Base-by-base conservation (phyloP, 2,329 filamentous ascomycete species). In the Colletotrichum abscissum region DNA sequence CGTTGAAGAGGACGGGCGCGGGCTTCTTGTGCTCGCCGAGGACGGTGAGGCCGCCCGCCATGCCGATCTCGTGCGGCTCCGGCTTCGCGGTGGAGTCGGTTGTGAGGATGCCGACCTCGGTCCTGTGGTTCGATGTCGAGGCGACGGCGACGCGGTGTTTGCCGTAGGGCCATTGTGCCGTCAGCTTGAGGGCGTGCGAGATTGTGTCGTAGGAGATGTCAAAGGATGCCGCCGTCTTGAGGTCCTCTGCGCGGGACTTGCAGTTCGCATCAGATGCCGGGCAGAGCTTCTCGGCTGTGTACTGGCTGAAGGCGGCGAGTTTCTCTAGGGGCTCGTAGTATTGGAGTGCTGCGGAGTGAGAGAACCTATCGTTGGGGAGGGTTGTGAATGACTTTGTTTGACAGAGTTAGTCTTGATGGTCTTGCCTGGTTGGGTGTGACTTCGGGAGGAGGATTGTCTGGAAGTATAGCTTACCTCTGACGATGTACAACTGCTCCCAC, bases 21-120 rank as follows among this genome's bases (percentile, higher is more conserved):
- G 94, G 91, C 75, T 91, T 90, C 52, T 87, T 87, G 78, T 95
- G 90, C 78, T 95, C 90, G 26, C 94, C 94, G 0, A 98, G 84
- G 3, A 97, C 93, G 0, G 92, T 92, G 64, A 98, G 84, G 67
- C 95, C 89, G 3, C 96, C 96, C 5, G 92, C 92, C 52, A 98
- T 87, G 49, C 92, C 93, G 14, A 98, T 83, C 76, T 98, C 94
- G 80, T 95, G 90, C 0, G 90, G 84, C 72, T 94, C 91, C 16
- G 90, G 85, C 28, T 84, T 86, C 5, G 85, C 82, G 16, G 92
- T 88, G 4, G 85, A 84, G 76, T 95, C 92, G 12, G 88, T 86
- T 6, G 90, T 90, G 70, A 98, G 84, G 55, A 98, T 88, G 19
- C 96, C 96, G 24, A 98, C 90, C 80, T 98, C 96, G 5, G 95